These are phyloP conservation scores for Quercus suber DNA, from an alignment of 306 rosid species.

Conservation along the genomic window DNA sequence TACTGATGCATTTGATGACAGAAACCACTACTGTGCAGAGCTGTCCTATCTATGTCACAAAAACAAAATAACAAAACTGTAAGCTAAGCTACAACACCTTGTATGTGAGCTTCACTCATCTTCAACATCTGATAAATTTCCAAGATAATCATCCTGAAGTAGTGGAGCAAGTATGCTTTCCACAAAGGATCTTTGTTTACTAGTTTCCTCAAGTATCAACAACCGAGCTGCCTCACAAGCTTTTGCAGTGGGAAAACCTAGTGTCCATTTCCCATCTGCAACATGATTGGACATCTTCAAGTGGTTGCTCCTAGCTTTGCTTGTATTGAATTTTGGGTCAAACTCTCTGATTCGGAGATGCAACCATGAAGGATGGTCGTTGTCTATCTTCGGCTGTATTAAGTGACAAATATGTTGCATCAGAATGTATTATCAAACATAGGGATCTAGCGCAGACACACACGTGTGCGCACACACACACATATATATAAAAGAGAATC, in stretches of 20 bases:
- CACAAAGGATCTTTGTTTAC: constrained; percentile 65
- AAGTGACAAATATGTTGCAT: constrained; percentile 4
- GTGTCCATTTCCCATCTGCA: constrained; percentile 81
- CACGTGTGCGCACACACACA: fast-evolving
- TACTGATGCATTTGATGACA: constrained; percentile 6
- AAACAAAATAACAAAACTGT: not conserved
- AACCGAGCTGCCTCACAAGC: constrained; percentile 65
- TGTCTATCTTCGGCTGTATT: constrained; percentile 67
- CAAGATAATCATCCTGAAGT: constrained; percentile 39
- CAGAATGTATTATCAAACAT: not conserved
- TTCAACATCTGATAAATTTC: constrained; percentile 28
- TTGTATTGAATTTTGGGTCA: constrained; percentile 43
- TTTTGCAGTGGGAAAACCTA: constrained; percentile 59
- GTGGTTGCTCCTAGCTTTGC: constrained; percentile 36
- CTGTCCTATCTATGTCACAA: constrained; percentile 4
- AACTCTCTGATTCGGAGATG: constrained; percentile 68
- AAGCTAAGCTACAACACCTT: constrained; percentile 22
- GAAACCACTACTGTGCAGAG: constrained; percentile 11
- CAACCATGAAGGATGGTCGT: constrained; percentile 76
- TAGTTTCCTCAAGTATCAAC: constrained; percentile 50
- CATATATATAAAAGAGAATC: not conserved
- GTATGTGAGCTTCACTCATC: constrained; percentile 26
- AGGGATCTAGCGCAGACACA: not conserved
- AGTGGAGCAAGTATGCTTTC: constrained; percentile 58
- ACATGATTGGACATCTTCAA: constrained; percentile 29